Evolutionary conservation across 176 grass and related monocot species (phyloP).

Genomic region (Sorghum bicolor): Sorghum_bicolor_NCBIv3 NC_012870.2:75225001-75225500

Average conservation of each 20-base stretch:
- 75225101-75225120: too few species aligned
- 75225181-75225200: too few species aligned
- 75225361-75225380: neutral
- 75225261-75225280: neutral
- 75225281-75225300: constrained; percentile 53
- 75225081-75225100: too few species aligned
- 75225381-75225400: neutral
- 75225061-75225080: too few species aligned
- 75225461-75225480: neutral
- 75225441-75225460: neutral
- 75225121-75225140: too few species aligned
- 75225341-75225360: constrained; percentile 84
- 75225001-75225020: too few species aligned
- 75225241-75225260: neutral
- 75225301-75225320: constrained; percentile 93
- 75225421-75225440: neutral
- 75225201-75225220: too few species aligned
- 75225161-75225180: too few species aligned
- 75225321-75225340: constrained; percentile 69
- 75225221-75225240: too few species aligned
- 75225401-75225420: constrained; percentile 3
- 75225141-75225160: too few species aligned
- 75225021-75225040: too few species aligned
- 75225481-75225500: constrained; percentile 81
- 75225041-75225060: too few species aligned